Evolutionary conservation across 2,329 filamentous ascomycete genomes (phyloP), one percentile per base, ranked within the genome.

Genomic region (Penicillium sp.): DNA sequence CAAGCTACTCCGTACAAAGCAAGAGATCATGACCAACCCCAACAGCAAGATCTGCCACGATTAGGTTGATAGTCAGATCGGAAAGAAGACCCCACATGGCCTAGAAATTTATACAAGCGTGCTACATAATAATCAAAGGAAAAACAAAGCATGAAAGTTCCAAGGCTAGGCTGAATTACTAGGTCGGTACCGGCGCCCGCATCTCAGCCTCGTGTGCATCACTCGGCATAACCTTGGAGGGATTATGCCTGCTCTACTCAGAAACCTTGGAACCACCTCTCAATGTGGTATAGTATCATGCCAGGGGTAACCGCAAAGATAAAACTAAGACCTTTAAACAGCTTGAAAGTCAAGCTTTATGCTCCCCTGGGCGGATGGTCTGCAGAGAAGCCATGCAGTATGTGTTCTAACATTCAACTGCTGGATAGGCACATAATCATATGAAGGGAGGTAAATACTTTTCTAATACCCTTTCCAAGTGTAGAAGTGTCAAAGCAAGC

Each of bases 291-390:
- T 31, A 24, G 13, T 48, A 48, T 36, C 10, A 14, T 42, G 42
- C 22, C 42, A 39, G 39, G 31, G 45, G 22, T 52, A 24, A 42
- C 46, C 31, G 43, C 38, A 42, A 29, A 45, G 11, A 8, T 27
- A 6, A 27, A 27, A 27, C 24, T 8, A 27, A 27, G 24, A 27
- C 24, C 24, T 27, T 8, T 8, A 27, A 27, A 27, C 24, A 27
- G 24, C 24, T 27, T 27, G 24, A 27, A 53, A 55, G 51, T 55
- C 50, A 49, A 59, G 42, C 31, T 55, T 63, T 60, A 62, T 57
- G 55, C 58, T 62, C 59, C 24, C 24, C 24, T 27, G 24, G 24
- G 24, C 24, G 58, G 56, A 45, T 36, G 55, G 50, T 51, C 58
- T 46, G 56, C 55, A 41, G 27, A 1, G 54, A 61, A 55, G 55